A percentile compares a stretch with the other conserved stretches of the same genome.
Evolutionary conservation across 768 basidiomycete genomes (phyloP).

Genomic region (Hypsizygus marmoreus): DNA sequence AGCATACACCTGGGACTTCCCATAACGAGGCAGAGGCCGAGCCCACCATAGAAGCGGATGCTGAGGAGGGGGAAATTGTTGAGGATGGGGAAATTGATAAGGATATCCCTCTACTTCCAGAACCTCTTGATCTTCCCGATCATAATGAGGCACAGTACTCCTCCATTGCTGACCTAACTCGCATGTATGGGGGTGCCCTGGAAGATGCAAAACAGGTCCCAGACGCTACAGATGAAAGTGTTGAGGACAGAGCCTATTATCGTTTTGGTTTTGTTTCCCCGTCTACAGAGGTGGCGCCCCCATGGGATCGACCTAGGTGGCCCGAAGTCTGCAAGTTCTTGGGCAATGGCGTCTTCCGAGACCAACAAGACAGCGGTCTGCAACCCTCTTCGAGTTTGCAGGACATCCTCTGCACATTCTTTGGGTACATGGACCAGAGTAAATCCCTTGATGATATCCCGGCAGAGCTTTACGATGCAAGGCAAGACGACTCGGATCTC

Average conservation of each 20-base stretch:
- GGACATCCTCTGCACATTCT: slow-evolving; percentile 3
- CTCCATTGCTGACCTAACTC: neutral
- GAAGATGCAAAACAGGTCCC: too few species aligned
- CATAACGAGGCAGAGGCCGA: too few species aligned
- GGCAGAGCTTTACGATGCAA: slow-evolving; percentile 1
- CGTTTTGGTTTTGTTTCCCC: neutral
- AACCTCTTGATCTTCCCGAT: neutral
- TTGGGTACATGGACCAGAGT: slow-evolving; percentile 1
- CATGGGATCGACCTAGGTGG: neutral
- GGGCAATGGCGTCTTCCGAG: slow-evolving; percentile 1
- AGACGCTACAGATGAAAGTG: too few species aligned
- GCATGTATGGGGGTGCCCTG: neutral
- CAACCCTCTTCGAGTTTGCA: neutral
- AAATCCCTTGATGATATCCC: neutral
- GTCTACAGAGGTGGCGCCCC: neutral
- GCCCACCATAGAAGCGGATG: too few species aligned
- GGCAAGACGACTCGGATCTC: neutral
- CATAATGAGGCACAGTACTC: neutral
- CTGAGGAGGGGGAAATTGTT: too few species aligned
- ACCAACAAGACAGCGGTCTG: too few species aligned
- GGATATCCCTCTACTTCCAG: neutral
- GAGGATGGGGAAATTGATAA: too few species aligned
- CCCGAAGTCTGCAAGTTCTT: neutral
- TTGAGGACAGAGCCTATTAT: slow-evolving; percentile 2
- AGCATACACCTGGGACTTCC: too few species aligned